Evolutionary conservation across 2,329 filamentous ascomycete genomes (phyloP).

Genomic region (Nemania abortiva): DNA sequence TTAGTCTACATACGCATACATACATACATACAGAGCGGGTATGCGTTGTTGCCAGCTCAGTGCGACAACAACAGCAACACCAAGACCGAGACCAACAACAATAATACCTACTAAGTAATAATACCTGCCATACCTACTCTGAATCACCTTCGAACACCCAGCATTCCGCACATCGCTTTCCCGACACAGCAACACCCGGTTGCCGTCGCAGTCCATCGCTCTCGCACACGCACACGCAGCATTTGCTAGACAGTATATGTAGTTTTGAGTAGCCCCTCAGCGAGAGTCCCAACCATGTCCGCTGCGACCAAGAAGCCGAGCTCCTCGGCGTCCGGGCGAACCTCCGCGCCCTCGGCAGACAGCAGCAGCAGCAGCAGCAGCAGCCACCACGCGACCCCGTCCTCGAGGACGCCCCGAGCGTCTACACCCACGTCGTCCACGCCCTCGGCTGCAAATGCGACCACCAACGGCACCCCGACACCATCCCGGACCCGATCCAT

Average conservation of each 20-base stretch:
- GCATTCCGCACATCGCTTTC: slow-evolving; percentile 38
- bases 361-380: no score
- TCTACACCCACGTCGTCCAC: slow-evolving; percentile 63
- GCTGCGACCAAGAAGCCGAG: slow-evolving; percentile 65
- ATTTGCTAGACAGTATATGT: slow-evolving; percentile 34
- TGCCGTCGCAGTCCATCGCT: slow-evolving; percentile 16
- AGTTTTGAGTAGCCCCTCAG: slow-evolving; percentile 26
- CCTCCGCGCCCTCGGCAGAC: slow-evolving; percentile 56
- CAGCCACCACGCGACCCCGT: slow-evolving; percentile 57
- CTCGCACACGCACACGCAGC: slow-evolving; percentile 25
- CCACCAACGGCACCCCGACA: slow-evolving; percentile 56
- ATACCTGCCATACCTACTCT: slow-evolving; percentile 2
- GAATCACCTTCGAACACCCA: slow-evolving; percentile 1
- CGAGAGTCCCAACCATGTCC: slow-evolving; percentile 58
- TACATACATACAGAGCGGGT: neutral
- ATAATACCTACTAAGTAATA: neutral
- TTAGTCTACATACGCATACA: neutral
- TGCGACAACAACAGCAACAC: slow-evolving; percentile 24
- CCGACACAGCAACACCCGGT: slow-evolving; percentile 39
- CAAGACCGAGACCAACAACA: neutral
- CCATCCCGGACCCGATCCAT: slow-evolving; percentile 76
- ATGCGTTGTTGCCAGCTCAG: slow-evolving; percentile 14
- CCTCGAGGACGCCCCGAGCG: slow-evolving; percentile 58
- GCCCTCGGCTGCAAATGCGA: slow-evolving; percentile 49
- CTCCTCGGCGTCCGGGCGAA: slow-evolving; percentile 60